Base-by-base conservation (phyloP, 257 asterid genomes). In the Knoxia roxburghii region DNA sequence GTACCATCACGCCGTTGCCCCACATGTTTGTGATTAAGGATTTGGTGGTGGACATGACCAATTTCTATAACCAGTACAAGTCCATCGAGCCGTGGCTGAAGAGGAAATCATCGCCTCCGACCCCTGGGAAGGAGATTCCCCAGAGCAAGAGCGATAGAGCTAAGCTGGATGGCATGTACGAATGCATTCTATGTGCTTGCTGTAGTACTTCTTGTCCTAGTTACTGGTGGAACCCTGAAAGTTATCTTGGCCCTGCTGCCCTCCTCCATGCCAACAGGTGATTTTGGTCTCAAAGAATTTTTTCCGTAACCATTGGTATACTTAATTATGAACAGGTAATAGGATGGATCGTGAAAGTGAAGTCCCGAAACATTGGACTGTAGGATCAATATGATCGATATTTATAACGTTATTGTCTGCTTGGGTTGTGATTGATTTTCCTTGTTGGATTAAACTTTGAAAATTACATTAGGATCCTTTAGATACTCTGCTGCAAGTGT, bases 211-310 rank as follows among this genome's bases (percentile, higher is more conserved):
- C 95, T 20, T 93, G 98, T 76, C 96, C 98, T 10, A 93, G 98
- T 77, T 93, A 93, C 75, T 89, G 98, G 98, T 93, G 98, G 98
- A 93, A 93, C 70, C 98, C 98, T 11, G 98, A 93, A 81, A 75
- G 94, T 35, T 93, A 93, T 82, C 85, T 93, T 77, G 98, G 98
- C 21, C 98, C 98, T 0, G 97, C 97, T 20, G 94, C 97, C 37
- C 97, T 93, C 68, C 88, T 93, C 67, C 98, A 93, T 24, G 96
- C 98, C 56, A 88, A 93, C 53, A 71, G 98, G 98, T 92, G 69
- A 20, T 29, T 30, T 20, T 48, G 24, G 53, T 43, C 20, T 43
- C 49, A n/a, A n/a, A n/a, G n/a, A n/a, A n/a, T n/a, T n/a, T n/a
- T n/a, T n/a, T n/a, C n/a, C n/a, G n/a, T n/a, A n/a, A n/a, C n/a